Percentiles rank a stretch among this genome's conserved stretches.
Evolutionary conservation across 164 flowering plant species (phyloP).

Genomic region (Taxillus chinensis): DNA sequence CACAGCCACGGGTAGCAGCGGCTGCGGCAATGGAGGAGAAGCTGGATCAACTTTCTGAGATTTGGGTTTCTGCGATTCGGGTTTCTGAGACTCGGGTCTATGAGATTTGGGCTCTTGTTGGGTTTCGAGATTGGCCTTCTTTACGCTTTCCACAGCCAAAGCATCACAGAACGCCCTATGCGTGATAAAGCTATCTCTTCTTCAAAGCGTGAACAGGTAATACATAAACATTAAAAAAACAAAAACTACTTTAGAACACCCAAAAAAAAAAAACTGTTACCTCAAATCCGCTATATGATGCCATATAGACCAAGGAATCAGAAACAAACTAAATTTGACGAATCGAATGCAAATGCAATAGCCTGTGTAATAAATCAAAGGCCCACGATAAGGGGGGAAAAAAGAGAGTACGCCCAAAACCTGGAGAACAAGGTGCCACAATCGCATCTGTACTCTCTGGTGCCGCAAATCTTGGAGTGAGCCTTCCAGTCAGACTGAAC

Average conservation of each 20-base stretch:
- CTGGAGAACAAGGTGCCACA: slow-evolving; percentile 52
- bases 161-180: slow-evolving; percentile 66
- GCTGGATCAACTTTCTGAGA: slow-evolving; percentile 16
- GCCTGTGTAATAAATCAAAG: too few species aligned
- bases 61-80: slow-evolving; percentile 9
- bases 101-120: too few species aligned
- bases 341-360: background rate
- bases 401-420: slow-evolving; percentile 8
- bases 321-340: too few species aligned
- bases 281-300: background rate
- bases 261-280: slow-evolving; percentile 9
- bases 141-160: slow-evolving; percentile 47
- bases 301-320: too few species aligned
- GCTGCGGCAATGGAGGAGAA: slow-evolving; percentile 11
- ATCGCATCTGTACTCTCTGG: slow-evolving; percentile 61
- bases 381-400: too few species aligned
- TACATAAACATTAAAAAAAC: background rate
- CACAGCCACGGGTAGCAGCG: slow-evolving; percentile 9
- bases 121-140: background rate
- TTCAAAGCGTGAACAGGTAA: slow-evolving; percentile 11
- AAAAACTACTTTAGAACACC: background rate
- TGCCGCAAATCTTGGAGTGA: slow-evolving; percentile 58
- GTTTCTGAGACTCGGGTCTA: slow-evolving; percentile 1
- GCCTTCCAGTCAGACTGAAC: slow-evolving; percentile 73
- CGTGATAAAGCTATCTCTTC: slow-evolving; percentile 62